Percentiles rank a stretch among this genome's conserved stretches.
phyloP scores from a whole-genome alignment of 768 basidiomycete genomes.

The Agrocybe pediades region DNA sequence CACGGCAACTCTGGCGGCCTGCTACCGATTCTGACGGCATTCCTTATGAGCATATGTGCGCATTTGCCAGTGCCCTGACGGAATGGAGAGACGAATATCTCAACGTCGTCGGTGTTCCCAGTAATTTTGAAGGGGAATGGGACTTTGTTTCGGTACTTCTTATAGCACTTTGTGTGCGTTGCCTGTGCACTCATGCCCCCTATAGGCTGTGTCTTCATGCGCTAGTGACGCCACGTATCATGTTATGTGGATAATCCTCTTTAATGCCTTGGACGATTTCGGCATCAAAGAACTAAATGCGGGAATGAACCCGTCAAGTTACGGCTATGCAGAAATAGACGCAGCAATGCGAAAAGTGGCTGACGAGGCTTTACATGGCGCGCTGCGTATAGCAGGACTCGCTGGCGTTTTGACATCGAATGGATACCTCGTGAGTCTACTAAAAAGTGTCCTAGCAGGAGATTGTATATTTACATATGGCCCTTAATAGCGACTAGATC shows the following conservation, averaged over 20 bases:
- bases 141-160: constrained; percentile 69
- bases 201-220: constrained; percentile 55
- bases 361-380: constrained; percentile 84
- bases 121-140: constrained; percentile 83
- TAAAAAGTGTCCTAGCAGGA: too few relatives aligned
- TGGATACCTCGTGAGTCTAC: constrained; percentile 78
- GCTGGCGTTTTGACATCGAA: constrained; percentile 84
- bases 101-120: constrained; percentile 81
- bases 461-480: too few relatives aligned
- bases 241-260: constrained; percentile 87
- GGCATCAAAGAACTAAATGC: constrained; percentile 77
- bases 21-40: constrained; percentile 77
- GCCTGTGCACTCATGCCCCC: constrained; percentile 9
- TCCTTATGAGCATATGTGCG: constrained; percentile 61
- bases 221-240: constrained; percentile 90
- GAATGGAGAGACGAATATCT: constrained; percentile 81
- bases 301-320: constrained; percentile 28
- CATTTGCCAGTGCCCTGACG: constrained; percentile 56
- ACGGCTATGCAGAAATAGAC: constrained; percentile 55
- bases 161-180: background rate
- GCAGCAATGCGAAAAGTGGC: constrained; percentile 67
- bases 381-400: constrained; percentile 86
- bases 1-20: constrained; percentile 80
- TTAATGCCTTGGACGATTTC: constrained; percentile 82
- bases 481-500: constrained; percentile 81